Evolutionary conservation across 108 stramenopile genomes (phyloP), one percentile per base, ranked within the genome.

Genomic region (Heterococcus sp.): DNA sequence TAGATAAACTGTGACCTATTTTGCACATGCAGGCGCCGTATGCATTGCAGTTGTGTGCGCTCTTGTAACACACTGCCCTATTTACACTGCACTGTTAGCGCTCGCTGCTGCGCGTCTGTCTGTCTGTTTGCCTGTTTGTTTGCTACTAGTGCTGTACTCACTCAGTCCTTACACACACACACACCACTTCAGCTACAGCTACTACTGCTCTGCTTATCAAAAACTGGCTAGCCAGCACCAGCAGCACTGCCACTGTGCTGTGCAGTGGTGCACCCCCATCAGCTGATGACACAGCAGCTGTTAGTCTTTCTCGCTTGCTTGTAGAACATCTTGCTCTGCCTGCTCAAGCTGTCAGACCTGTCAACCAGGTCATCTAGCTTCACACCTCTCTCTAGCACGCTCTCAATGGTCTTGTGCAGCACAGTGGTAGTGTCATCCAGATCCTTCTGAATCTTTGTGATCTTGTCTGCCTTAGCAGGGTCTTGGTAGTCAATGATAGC

Each of bases 271-370:
- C n/a, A 28, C 2, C 28, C 27, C 71, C 34, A 28, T 84, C 89
- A 95, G 68, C 88, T 90, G 74, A 98, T 91, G 58, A 93, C 92
- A 89, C 98, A 99, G 88, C 98, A 99, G 78, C 91, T 90, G 86
- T 99, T 98, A 39, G 97, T 97, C 90, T 95, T 95, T 86, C 94
- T 95, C 27, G 98, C 98, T 73, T 95, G 94, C 81, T 95, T 96
- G 92, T 99, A 99, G 88, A 99, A 99, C 93, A 97, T 93, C 92
- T 98, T 98, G 79, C 93, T 93, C 85, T 98, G 97, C 68, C 90
- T 89, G 73, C 92, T 93, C 73, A 99, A 87, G 83, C 98, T 97
- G 87, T 97, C 95, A 68, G 90, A 91, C 71, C 94, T 90, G 74
- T 97, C 97, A 40, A 98, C 97, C 71, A 99, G 86, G 75, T 92